Evolutionary conservation across 495 filamentous ascomycete species (phyloP).

Genomic region (Talaromyces nanjingensis): DNA sequence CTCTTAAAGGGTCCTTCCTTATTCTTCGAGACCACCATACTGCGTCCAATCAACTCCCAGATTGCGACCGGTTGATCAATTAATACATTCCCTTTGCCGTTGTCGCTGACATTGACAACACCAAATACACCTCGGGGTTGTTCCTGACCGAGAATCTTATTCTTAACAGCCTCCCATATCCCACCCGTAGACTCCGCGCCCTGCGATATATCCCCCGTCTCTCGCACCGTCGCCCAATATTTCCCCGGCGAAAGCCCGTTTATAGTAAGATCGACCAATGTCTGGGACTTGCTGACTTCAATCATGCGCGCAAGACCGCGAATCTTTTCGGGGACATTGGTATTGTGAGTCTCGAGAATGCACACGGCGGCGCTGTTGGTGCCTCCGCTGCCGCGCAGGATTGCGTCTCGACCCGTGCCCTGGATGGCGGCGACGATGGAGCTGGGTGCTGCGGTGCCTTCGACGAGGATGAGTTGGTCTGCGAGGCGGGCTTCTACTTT

Average conservation of each 20-base stretch:
- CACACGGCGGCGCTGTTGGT: slow-evolving; percentile 89
- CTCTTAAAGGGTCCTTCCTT: slow-evolving; percentile 43
- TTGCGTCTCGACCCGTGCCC: slow-evolving; percentile 84
- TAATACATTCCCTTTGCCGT: slow-evolving; percentile 65
- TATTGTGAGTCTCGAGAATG: slow-evolving; percentile 87
- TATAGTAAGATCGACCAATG: slow-evolving; percentile 80
- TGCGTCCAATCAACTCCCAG: slow-evolving; percentile 92
- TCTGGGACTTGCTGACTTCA: slow-evolving; percentile 65
- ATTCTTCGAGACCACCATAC: slow-evolving; percentile 67
- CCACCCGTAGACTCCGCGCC: slow-evolving; percentile 76
- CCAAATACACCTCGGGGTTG: slow-evolving; percentile 65
- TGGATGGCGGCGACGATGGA: slow-evolving; percentile 85
- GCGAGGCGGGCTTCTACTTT: slow-evolving; percentile 43
- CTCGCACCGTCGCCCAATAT: slow-evolving; percentile 76
- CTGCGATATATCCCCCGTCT: slow-evolving; percentile 81
- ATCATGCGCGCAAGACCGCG: slow-evolving; percentile 76
- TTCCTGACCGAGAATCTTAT: slow-evolving; percentile 40
- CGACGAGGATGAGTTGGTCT: slow-evolving; percentile 40
- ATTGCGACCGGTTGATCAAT: slow-evolving; percentile 74
- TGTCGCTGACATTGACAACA: slow-evolving; percentile 56
- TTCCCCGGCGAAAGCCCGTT: slow-evolving; percentile 75
- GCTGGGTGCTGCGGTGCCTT: slow-evolving; percentile 67
- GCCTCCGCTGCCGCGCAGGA: slow-evolving; percentile 80
- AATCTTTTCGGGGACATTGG: slow-evolving; percentile 50
- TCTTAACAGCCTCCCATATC: slow-evolving; percentile 61